Percentiles rank a stretch among this genome's conserved stretches.
Evolutionary conservation across 2,329 filamentous ascomycete genomes (phyloP).

Genomic region (Myriangium duriaei): DNA sequence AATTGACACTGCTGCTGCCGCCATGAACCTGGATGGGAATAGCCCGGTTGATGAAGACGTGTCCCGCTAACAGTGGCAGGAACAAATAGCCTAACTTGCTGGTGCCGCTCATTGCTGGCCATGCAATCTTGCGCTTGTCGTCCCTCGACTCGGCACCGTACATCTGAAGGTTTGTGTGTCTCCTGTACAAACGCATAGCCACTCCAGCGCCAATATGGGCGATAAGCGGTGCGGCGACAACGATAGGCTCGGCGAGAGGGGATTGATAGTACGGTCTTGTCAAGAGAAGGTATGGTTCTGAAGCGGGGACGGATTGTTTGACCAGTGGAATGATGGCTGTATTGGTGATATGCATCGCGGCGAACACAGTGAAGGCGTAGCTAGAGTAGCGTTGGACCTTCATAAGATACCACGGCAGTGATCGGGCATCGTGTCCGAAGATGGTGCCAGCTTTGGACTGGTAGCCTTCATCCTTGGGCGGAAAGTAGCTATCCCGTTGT

Average conservation of each 20-base stretch:
- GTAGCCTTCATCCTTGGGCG: slow-evolving; percentile 11
- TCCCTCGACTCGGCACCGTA: slow-evolving; percentile 58
- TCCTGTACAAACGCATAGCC: slow-evolving; percentile 60
- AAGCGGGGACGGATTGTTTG: slow-evolving; percentile 58
- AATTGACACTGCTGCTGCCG: slow-evolving; percentile 71
- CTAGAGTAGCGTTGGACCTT: slow-evolving; percentile 80
- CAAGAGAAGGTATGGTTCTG: slow-evolving; percentile 79
- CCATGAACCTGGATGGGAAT: slow-evolving; percentile 68
- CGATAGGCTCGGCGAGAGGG: slow-evolving; percentile 61
- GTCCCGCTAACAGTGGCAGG: slow-evolving; percentile 51
- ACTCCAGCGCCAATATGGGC: slow-evolving; percentile 69
- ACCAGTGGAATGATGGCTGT: slow-evolving; percentile 69
- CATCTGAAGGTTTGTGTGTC: slow-evolving; percentile 55
- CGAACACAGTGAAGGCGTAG: slow-evolving; percentile 69
- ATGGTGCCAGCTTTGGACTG: slow-evolving; percentile 16
- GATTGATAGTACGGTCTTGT: slow-evolving; percentile 89
- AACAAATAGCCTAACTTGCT: slow-evolving; percentile 62
- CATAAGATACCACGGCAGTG: slow-evolving; percentile 62
- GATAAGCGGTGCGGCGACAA: slow-evolving; percentile 62
- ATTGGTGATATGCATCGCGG: slow-evolving; percentile 64
- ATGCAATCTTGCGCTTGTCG: slow-evolving; percentile 40
- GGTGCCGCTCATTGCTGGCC: slow-evolving; percentile 61
- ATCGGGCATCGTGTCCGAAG: slow-evolving; percentile 40
- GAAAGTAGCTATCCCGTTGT: slow-evolving; percentile 41
- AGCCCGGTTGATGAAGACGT: slow-evolving; percentile 63